These are phyloP conservation scores for Epichloe amarillans DNA, from an alignment of 2,329 filamentous ascomycete species.

Conservation along the genomic window DNA sequence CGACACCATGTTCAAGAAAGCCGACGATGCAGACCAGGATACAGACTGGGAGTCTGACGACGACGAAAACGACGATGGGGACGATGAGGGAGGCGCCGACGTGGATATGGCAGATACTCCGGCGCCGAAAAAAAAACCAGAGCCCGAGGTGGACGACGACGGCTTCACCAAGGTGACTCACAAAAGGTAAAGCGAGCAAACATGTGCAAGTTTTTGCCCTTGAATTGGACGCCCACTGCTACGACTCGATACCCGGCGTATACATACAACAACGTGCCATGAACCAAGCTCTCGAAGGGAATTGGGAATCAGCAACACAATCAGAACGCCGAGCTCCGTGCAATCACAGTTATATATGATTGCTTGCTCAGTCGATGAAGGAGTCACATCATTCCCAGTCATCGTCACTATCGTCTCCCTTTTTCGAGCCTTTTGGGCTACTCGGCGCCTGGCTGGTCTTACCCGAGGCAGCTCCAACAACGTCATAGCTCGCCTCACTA, in stretches of 20 bases:
- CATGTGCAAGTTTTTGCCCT: constrained; percentile 1
- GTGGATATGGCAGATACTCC: constrained; percentile 60
- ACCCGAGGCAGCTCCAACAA: constrained; percentile 68
- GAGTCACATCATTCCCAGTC: constrained; percentile 8
- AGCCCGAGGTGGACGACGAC: constrained; percentile 66
- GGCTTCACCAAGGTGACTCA: constrained; percentile 65
- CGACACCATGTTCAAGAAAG: constrained; percentile 39
- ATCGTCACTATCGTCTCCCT: constrained; percentile 29
- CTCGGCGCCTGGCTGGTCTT: constrained; percentile 64
- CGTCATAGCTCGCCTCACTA: constrained; percentile 91
- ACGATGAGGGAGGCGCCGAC: constrained; percentile 41
- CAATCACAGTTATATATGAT: not conserved
- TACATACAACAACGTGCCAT: constrained; percentile 5
- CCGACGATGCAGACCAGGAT: constrained; percentile 42
- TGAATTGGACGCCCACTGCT: not conserved
- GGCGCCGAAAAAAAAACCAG: constrained; percentile 45
- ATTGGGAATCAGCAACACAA: constrained; percentile 11
- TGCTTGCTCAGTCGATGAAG: not conserved
- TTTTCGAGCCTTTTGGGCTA: constrained; percentile 45
- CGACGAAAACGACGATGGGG: constrained; percentile 48
- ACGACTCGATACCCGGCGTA: constrained; percentile 15
- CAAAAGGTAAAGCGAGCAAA: constrained; percentile 36
- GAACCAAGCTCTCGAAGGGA: constrained; percentile 1
- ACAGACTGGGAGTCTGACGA: constrained; percentile 49
- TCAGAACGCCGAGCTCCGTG: constrained; percentile 19